Conservation (phyloP, 2,329 filamentous ascomycete species). For the Byssothecium circinans region DNA sequence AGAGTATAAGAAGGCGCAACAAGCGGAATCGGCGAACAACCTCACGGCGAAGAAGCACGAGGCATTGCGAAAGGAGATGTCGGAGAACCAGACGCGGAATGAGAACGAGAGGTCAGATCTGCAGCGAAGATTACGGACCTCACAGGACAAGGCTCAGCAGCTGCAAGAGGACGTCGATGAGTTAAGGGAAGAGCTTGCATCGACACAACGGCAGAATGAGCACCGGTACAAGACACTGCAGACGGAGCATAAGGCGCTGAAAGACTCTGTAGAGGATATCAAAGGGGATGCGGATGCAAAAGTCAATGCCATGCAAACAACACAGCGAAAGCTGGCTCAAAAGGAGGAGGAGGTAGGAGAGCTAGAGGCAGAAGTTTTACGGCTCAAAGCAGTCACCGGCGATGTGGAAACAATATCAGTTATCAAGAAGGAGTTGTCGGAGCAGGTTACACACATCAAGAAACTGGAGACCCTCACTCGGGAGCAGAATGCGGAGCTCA, state of each 20-base stretch:
- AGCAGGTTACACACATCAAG: slow-evolving; percentile 90
- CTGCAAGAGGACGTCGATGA: slow-evolving; percentile 84
- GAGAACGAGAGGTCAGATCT: slow-evolving; percentile 59
- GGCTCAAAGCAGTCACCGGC: slow-evolving; percentile 81
- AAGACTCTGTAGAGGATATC: slow-evolving; percentile 61
- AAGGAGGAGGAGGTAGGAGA: slow-evolving; percentile 71
- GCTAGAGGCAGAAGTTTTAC: slow-evolving; percentile 80
- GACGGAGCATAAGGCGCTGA: slow-evolving; percentile 60
- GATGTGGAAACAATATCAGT: slow-evolving; percentile 84
- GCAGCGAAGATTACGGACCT: slow-evolving; percentile 57
- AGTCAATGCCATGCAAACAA: slow-evolving; percentile 59
- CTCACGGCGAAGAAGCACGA: slow-evolving; percentile 59
- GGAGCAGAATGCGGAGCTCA: slow-evolving; percentile 77
- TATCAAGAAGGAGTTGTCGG: slow-evolving; percentile 83
- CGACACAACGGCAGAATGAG: slow-evolving; percentile 66
- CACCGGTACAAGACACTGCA: slow-evolving; percentile 63
- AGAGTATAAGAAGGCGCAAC: slow-evolving; percentile 71
- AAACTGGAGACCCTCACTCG: slow-evolving; percentile 78
- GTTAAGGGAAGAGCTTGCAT: slow-evolving; percentile 71
- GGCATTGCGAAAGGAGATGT: slow-evolving; percentile 55
- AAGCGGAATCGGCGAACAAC: slow-evolving; percentile 56
- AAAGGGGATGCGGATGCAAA: slow-evolving; percentile 61
- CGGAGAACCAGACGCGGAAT: slow-evolving; percentile 56
- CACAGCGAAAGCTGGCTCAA: slow-evolving; percentile 68
- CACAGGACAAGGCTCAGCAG: slow-evolving; percentile 70